phyloP scores from a whole-genome alignment of 2,329 filamentous ascomycete species.

The Venturia asperata region DNA sequence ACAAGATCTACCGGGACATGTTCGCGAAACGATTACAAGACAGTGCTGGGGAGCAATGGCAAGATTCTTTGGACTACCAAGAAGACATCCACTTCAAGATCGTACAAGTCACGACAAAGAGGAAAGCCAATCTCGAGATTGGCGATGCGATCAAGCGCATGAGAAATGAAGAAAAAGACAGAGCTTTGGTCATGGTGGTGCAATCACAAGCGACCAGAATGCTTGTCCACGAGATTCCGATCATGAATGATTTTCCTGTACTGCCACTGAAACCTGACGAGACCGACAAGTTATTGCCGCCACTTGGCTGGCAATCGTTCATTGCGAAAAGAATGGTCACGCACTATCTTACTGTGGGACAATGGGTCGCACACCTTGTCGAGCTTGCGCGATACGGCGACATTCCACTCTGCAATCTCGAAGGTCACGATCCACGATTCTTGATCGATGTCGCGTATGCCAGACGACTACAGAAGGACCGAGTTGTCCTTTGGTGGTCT shows the following conservation, averaged over 20 bases:
- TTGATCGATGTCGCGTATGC: conserved; percentile 96
- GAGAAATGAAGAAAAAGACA: conserved; percentile 66
- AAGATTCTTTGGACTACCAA: conserved; percentile 79
- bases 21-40: conserved; percentile 48
- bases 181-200: conserved; percentile 75
- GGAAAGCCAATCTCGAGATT: conserved; percentile 83
- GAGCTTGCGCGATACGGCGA: conserved; percentile 87
- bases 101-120: conserved; percentile 77
- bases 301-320: conserved; percentile 88
- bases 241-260: conserved; percentile 76
- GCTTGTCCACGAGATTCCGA: conserved; percentile 76
- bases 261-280: conserved; percentile 74
- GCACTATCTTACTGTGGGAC: conserved; percentile 86
- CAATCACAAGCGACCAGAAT: conserved; percentile 81
- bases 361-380: conserved; percentile 84
- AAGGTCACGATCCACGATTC: conserved; percentile 88
- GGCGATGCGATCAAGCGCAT: conserved; percentile 85
- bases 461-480: conserved; percentile 78
- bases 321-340: conserved; percentile 78
- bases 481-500: conserved; percentile 97
- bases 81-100: conserved; percentile 79
- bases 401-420: conserved; percentile 89
- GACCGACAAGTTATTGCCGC: conserved; percentile 78
- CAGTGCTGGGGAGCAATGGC: conserved; percentile 55
- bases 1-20: conserved; percentile 77